Evolutionary conservation across 495 filamentous ascomycete species (phyloP), one percentile per base, ranked within the genome.

Genomic region (Penicillium taxi): DNA sequence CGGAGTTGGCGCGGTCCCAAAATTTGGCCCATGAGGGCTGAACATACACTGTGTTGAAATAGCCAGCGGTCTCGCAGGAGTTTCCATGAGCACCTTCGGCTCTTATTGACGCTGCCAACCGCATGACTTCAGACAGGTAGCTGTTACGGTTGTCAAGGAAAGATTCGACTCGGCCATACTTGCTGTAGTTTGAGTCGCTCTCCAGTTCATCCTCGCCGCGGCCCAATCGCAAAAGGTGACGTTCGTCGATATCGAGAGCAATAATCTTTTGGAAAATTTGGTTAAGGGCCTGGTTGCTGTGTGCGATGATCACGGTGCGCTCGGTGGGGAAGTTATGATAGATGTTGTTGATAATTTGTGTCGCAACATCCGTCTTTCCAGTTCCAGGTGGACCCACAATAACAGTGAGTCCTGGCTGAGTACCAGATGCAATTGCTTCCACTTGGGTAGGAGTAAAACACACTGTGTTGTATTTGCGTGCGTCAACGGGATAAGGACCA

Each of bases 181-280:
- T 99, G 73, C 87, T 89, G 58, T 90, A 96, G 61, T 72, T 91
- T 6, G 73, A 74, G 45, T 89, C 82, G 0, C 86, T 90, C 26
- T 88, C 81, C 9, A 96, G 67, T 32, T 96, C 93, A 45, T 94
- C 89, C 55, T 96, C 91, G 31, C 91, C 91, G 52, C 94, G 91
- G 27, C 91, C 91, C 26, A 99, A 69, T 26, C 91, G 81, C 31
- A 99, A 70, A 26, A 99, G 72, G 65, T 99, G 93, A 21, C 91
- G 82, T 56, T 90, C 84, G 54, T 99, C 91, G 44, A 99, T 96
- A 50, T 96, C 87, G 25, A 96, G 69, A 5, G 81, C 83, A 25
- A 86, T 81, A 41, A 99, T 96, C 64, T 96, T 99, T 44, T 94
- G 84, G 61, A 99, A 99, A n/a, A 99, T 73, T 56, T 99, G 93